Percentiles rank a stretch among this genome's conserved stretches.
Conservation (phyloP, 306 rosid species). For the Cyclanthera cordifolia region DNA sequence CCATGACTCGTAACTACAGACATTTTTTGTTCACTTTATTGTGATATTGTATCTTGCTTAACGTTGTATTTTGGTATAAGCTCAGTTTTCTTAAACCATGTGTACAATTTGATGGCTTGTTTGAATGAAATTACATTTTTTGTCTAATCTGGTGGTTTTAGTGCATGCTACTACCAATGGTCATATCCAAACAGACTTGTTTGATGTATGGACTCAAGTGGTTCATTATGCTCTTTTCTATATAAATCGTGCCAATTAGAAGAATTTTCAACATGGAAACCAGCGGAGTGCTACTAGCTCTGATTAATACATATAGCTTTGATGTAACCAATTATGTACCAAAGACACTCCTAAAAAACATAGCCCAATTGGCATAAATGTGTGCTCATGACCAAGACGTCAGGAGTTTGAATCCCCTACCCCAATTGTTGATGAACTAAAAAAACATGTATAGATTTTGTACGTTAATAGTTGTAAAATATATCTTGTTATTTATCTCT, state of each 20-base stretch:
- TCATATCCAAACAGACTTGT: background rate
- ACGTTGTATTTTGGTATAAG: background rate
- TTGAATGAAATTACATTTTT: background rate
- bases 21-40: background rate
- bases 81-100: background rate
- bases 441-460: no score
- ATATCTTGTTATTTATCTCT: background rate
- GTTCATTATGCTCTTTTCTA: background rate
- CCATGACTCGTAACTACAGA: background rate
- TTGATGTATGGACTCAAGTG: background rate
- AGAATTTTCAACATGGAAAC: background rate
- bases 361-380: no score
- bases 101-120: background rate
- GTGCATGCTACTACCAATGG: background rate
- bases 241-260: no score
- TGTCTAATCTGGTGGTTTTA: background rate
- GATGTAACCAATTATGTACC: background rate
- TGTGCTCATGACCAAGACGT: no score
- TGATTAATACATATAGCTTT: background rate
- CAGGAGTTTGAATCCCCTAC: no score
- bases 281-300: background rate
- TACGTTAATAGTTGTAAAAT: background rate
- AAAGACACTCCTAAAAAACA: background rate
- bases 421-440: no score
- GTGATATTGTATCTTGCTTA: background rate